These are phyloP conservation scores for Dendrobium catenatum DNA, from an alignment of 106 monocot genomes.

Conservation along the genomic window DNA sequence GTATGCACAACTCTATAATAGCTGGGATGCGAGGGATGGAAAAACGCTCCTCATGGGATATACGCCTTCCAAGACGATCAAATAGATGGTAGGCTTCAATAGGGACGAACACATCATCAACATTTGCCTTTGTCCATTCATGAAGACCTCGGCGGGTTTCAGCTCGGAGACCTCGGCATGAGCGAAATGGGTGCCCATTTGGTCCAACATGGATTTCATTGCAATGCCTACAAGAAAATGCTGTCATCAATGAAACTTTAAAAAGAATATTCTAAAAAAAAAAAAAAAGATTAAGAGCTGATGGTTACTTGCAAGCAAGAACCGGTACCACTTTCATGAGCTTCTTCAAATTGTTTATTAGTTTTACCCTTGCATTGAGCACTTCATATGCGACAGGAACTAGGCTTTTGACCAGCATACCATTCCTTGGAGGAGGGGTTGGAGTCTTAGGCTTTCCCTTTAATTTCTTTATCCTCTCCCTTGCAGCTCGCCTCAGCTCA, in stretches of 20 bases:
- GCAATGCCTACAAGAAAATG: constrained; percentile 52
- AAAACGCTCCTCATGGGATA: constrained; percentile 78
- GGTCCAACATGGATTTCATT: constrained; percentile 85
- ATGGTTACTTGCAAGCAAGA: constrained; percentile 86
- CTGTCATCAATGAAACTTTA: neutral
- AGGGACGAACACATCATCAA: constrained; percentile 65
- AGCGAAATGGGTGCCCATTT: constrained; percentile 69
- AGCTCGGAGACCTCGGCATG: constrained; percentile 62
- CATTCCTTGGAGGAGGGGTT: constrained; percentile 74
- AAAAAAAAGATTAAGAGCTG: neutral
- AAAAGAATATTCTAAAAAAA: neutral
- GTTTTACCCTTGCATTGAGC: constrained; percentile 60
- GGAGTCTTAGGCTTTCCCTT: constrained; percentile 62
- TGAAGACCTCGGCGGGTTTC: constrained; percentile 60
- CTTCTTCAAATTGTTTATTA: constrained; percentile 87
- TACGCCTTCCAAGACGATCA: constrained; percentile 80
- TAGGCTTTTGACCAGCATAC: constrained; percentile 70
- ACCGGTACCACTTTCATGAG: constrained; percentile 80
- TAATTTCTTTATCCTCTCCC: constrained; percentile 67
- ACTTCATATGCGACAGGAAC: constrained; percentile 87
- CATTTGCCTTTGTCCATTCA: constrained; percentile 58
- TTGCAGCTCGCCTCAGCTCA: constrained; percentile 84
- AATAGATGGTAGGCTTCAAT: constrained; percentile 70
- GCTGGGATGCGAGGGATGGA: constrained; percentile 67
- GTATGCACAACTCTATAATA: constrained; percentile 82